A percentile compares a stretch with the other conserved stretches of the same genome.
These are phyloP conservation scores for Colletotrichum sp. DNA, from an alignment of 2,329 filamentous ascomycete species.

Conservation along the genomic window DNA sequence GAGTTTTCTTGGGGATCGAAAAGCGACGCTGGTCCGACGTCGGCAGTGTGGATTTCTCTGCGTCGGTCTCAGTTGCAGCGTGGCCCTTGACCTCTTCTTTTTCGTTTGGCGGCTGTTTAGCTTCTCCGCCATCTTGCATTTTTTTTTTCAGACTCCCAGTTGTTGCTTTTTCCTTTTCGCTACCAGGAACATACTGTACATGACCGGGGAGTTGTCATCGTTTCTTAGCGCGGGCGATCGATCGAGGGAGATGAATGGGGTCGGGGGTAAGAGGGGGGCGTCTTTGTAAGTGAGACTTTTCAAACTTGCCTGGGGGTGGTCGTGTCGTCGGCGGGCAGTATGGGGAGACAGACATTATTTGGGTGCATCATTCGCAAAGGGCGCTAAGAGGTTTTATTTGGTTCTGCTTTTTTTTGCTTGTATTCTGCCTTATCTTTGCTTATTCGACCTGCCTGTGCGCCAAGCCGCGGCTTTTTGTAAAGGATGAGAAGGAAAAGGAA, in stretches of 20 bases:
- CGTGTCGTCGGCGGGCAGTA: background rate
- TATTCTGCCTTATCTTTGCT: background rate
- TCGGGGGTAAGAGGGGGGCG: background rate
- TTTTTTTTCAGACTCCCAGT: background rate
- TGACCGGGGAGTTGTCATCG: constrained; percentile 5
- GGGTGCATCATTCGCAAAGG: background rate
- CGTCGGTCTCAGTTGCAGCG: background rate
- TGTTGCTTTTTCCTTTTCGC: background rate
- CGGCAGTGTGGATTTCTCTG: background rate
- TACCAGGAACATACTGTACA: background rate
- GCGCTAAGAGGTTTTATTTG: background rate
- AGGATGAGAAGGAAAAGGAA: background rate
- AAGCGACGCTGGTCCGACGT: background rate
- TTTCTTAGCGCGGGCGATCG: constrained; percentile 7
- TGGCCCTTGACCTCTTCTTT: background rate
- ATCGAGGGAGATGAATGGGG: constrained; percentile 5
- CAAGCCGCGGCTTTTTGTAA: background rate
- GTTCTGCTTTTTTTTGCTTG: background rate
- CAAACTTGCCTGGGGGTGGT: background rate
- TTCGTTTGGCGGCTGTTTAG: background rate
- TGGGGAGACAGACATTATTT: background rate
- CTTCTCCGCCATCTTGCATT: background rate
- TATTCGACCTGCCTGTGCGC: background rate
- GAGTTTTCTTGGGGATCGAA: background rate
- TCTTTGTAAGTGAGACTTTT: background rate